Evolutionary conservation across 2,329 filamentous ascomycete species (phyloP).

Genomic region (Paraconiothyrium brasiliense): DNA sequence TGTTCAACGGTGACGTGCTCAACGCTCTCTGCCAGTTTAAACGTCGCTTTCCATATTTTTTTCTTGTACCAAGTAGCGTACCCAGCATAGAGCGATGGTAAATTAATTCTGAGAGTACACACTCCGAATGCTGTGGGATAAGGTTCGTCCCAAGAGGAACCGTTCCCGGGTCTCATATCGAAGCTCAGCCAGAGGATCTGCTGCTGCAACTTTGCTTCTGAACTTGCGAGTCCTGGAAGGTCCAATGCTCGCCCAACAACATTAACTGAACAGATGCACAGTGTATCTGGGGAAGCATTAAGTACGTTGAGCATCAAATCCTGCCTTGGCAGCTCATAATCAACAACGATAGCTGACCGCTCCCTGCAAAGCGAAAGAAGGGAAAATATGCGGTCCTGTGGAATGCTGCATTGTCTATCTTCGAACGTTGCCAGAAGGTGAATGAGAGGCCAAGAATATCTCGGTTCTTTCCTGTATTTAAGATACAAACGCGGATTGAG

Average conservation of each 20-base stretch:
- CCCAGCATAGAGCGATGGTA: no score
- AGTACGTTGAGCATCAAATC: background rate
- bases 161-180: no score
- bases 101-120: no score
- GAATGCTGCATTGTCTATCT: constrained; percentile 6
- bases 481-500: background rate
- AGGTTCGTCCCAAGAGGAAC: no score
- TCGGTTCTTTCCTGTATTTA: background rate
- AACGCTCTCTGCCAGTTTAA: no score
- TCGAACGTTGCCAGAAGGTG: constrained; percentile 7
- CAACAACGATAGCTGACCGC: background rate
- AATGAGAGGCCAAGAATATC: background rate
- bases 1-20: no score
- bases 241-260: constrained; percentile 9
- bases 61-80: no score
- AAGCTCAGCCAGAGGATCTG: no score
- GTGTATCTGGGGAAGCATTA: background rate
- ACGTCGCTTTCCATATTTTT: no score
- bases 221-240: no score
- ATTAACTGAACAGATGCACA: background rate
- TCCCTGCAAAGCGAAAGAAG: constrained; percentile 13
- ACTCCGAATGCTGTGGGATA: no score
- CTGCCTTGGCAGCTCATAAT: constrained; percentile 6
- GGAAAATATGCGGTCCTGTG: constrained; percentile 15
- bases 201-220: no score